A percentile compares a stretch with the other conserved stretches of the same genome.
Conservation (phyloP, 441 rosid genomes). For the Gossypium aridum region DNA sequence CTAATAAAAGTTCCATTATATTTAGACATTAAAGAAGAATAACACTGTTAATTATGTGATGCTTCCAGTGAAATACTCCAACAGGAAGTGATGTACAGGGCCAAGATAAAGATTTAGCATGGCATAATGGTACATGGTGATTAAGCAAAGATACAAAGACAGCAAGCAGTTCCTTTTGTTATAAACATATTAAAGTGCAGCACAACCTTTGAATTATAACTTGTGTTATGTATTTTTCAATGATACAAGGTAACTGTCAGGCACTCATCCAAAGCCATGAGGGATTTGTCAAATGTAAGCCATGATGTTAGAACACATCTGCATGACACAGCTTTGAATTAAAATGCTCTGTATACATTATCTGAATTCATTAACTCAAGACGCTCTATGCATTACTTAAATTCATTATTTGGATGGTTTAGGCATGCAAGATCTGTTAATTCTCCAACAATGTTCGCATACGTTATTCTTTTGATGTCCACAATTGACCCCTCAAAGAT, state of each 20-base stretch:
- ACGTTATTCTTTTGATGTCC: background rate
- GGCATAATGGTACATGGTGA: background rate
- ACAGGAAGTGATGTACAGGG: background rate
- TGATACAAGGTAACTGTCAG: background rate
- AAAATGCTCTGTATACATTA: background rate
- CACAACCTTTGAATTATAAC: background rate
- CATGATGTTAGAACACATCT: background rate
- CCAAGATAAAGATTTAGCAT: background rate
- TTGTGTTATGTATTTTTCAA: background rate
- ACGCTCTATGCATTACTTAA: background rate
- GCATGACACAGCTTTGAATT: conserved; percentile 1
- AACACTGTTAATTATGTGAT: background rate
- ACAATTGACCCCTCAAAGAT: conserved; percentile 1
- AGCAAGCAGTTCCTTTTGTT: background rate
- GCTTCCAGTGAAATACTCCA: background rate
- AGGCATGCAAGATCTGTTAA: background rate
- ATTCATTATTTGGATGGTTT: conserved; percentile 6
- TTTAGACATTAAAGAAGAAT: background rate
- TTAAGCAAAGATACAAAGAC: background rate
- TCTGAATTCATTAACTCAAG: background rate
- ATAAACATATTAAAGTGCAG: background rate
- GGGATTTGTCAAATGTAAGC: background rate
- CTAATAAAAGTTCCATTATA: background rate
- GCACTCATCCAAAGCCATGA: background rate
- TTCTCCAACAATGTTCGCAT: background rate